Percentiles rank a stretch among this genome's conserved stretches.
Conservation (phyloP, 345 rosid species). For the Corymbia maculata region DNA sequence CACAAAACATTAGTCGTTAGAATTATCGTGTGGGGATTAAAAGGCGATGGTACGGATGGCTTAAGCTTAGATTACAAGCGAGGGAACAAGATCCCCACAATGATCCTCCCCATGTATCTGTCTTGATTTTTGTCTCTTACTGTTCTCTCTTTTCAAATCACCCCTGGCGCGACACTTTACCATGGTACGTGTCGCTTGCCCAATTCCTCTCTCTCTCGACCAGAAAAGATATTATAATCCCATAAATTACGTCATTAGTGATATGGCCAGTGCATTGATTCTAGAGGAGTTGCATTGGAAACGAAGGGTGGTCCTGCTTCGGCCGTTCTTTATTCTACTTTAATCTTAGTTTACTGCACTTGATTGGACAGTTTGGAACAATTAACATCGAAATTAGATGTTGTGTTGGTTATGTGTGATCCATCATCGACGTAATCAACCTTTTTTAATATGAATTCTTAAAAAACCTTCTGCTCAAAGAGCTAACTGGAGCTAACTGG, state of each 20-base stretch:
- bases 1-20: not conserved
- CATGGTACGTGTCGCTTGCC: constrained; percentile 22
- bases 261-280: not conserved
- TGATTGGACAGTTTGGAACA: constrained; percentile 15
- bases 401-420: not conserved
- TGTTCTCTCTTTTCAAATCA: constrained; percentile 11
- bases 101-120: constrained; percentile 41
- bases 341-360: not conserved
- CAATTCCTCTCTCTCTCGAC: constrained; percentile 1
- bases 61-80: constrained; percentile 5
- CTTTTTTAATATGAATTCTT: not conserved
- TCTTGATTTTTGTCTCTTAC: constrained; percentile 43
- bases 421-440: constrained; percentile 20
- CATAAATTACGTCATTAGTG: not conserved
- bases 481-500: not conserved
- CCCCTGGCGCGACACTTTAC: constrained; percentile 12
- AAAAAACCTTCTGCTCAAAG: not conserved
- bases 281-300: not conserved
- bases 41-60: constrained; percentile 9
- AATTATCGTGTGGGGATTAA: not conserved
- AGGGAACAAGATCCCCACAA: constrained; percentile 45
- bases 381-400: not conserved
- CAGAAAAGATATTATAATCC: not conserved
- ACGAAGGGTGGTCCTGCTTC: constrained; percentile 21
- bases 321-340: constrained; percentile 2